Conservation (phyloP, 2,329 filamentous ascomycete species). For the Amphichorda felina region DNA sequence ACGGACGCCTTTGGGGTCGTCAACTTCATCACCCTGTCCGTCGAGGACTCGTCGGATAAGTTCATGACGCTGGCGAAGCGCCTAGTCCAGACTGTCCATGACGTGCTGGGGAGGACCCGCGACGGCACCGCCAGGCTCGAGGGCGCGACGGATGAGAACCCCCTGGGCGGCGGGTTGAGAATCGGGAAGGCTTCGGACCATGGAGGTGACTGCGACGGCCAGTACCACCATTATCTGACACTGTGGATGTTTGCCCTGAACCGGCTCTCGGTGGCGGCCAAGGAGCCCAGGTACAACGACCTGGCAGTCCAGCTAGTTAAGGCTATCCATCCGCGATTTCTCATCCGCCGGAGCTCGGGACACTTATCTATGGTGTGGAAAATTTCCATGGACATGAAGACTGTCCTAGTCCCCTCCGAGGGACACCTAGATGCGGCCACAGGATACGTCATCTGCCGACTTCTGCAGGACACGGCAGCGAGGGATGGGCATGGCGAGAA, state of each 20-base stretch:
- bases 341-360: conserved; percentile 13
- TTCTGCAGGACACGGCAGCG: conserved; percentile 30
- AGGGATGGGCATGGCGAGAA: conserved; percentile 13
- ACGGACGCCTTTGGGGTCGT: conserved; percentile 49
- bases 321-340: conserved; percentile 40
- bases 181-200: conserved; percentile 40
- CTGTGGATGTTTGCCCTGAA: conserved; percentile 53
- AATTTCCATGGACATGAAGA: conserved; percentile 33
- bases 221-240: conserved; percentile 51
- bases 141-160: conserved; percentile 36
- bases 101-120: conserved; percentile 37
- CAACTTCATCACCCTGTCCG: conserved; percentile 43
- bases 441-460: conserved; percentile 35
- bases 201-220: conserved; percentile 42
- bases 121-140: conserved; percentile 33
- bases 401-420: conserved; percentile 33
- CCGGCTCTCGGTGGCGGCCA: conserved; percentile 33
- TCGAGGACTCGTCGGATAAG: conserved; percentile 17
- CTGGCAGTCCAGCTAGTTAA: conserved; percentile 38
- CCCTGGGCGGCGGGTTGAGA: conserved; percentile 40
- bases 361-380: conserved; percentile 40
- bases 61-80: conserved; percentile 37
- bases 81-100: conserved; percentile 38
- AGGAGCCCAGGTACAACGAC: conserved; percentile 32
- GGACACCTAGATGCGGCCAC: conserved; percentile 45